phyloP scores from a whole-genome alignment of 495 filamentous ascomycete genomes.

The Penicillium bialowiezense region DNA sequence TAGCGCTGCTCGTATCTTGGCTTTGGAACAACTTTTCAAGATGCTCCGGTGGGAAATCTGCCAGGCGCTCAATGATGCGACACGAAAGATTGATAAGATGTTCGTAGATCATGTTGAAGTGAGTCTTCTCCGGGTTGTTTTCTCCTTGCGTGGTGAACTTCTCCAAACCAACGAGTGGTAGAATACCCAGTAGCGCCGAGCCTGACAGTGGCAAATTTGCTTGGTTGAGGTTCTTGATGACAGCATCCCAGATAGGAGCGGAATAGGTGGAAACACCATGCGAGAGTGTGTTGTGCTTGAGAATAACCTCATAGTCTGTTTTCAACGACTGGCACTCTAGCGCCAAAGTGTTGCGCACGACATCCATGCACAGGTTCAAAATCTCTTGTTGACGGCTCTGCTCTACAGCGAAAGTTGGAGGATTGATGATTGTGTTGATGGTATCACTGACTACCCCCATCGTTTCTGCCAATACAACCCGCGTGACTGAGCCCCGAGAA shows the following conservation, averaged over 20 bases:
- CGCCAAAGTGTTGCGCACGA: constrained; percentile 66
- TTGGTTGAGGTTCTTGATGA: constrained; percentile 63
- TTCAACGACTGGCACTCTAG: constrained; percentile 73
- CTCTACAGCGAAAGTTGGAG: constrained; percentile 40
- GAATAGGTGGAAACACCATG: constrained; percentile 64
- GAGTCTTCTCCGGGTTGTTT: constrained; percentile 50
- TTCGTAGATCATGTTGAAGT: constrained; percentile 73
- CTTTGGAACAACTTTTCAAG: constrained; percentile 63
- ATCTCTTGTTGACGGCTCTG: constrained; percentile 36
- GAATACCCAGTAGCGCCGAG: constrained; percentile 66
- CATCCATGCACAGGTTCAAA: constrained; percentile 48
- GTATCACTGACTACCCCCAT: constrained; percentile 49
- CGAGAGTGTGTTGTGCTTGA: constrained; percentile 57
- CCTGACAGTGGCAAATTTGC: constrained; percentile 64
- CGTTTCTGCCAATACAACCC: constrained; percentile 52
- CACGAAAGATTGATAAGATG: constrained; percentile 67
- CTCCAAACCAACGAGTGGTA: constrained; percentile 68
- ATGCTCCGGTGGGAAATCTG: constrained; percentile 64
- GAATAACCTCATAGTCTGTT: constrained; percentile 67
- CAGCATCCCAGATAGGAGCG: constrained; percentile 69
- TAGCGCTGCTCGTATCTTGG: constrained; percentile 58
- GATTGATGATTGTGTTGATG: constrained; percentile 42
- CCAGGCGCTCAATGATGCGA: constrained; percentile 70
- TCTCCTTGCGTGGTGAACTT: constrained; percentile 56
- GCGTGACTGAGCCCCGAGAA: constrained; percentile 46